Evolutionary conservation across 257 asterid genomes (phyloP).

Genomic region (Catharanthus roseus): DNA sequence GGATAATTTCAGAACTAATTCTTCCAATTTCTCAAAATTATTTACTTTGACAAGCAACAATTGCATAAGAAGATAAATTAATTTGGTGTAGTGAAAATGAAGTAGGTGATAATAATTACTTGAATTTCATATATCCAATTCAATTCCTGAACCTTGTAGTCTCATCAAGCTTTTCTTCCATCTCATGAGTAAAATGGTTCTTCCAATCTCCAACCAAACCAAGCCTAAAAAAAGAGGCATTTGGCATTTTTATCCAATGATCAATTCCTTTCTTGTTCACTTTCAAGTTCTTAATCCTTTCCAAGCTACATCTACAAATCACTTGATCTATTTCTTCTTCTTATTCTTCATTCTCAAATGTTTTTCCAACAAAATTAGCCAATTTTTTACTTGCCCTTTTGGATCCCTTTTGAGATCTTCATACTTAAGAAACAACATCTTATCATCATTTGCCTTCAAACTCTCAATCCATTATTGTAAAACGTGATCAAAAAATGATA

Average conservation of each 20-base stretch:
- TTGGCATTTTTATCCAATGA: conserved; percentile 26
- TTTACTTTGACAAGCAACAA: background rate
- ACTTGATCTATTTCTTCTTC: conserved; percentile 30
- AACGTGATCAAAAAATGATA: conserved; percentile 31
- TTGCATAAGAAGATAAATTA: background rate
- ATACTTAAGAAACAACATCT: too few species aligned
- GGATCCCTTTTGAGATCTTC: too few species aligned
- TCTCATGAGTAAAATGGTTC: conserved; percentile 27
- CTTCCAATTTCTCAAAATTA: too few species aligned
- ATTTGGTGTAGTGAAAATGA: background rate
- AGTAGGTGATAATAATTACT: background rate
- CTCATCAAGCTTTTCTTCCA: conserved; percentile 29
- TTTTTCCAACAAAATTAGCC: conserved; percentile 36
- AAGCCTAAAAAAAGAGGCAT: conserved; percentile 27
- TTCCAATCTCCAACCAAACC: conserved; percentile 46
- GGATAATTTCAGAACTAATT: too few species aligned
- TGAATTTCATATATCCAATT: conserved; percentile 15
- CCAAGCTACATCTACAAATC: conserved; percentile 35
- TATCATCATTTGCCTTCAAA: conserved; percentile 17
- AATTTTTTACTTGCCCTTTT: too few species aligned
- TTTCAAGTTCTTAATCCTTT: conserved; percentile 39
- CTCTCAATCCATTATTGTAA: conserved; percentile 35
- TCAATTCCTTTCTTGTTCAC: conserved; percentile 33
- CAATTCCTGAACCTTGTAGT: conserved; percentile 30
- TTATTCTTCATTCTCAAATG: conserved; percentile 15